Base-by-base conservation (phyloP, 2,329 filamentous ascomycete species). In the Pseudogymnoascus sp. region DNA sequence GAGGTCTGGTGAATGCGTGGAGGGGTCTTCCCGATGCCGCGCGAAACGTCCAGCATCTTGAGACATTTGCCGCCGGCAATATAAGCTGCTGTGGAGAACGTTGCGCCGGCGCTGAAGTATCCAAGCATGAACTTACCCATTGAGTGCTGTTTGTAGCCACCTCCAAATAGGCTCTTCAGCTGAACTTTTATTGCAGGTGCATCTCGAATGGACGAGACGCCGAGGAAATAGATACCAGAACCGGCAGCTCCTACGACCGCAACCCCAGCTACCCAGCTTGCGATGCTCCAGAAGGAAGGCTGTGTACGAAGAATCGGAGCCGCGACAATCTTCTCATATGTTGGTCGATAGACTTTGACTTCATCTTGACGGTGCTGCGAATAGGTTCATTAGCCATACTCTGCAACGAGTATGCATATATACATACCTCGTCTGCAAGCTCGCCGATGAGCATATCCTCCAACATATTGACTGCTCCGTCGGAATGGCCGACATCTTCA, bases 401-500 rank as follows among this genome's bases (percentile, higher is more conserved):
- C 19, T 33, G 10, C 8, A 33, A 12, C 24, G 10, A 19, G 33
- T 56, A 56, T 33, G 3, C 4, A 33, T 22, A 19, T 28, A 56
- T 33, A 75, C 77, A 37, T 78, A 85, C 82, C 74, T 77, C 70
- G 72, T 83, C 77, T 78, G 86, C 85, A 66, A 87, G 73, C 33
- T 68, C 78, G 59, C 83, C 84, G 67, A 85, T 76, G n/a, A 81
- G 73, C 66, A 86, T 73, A 64, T 79, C 80, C 2, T 83, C 79
- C 62, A 89, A 81, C 69, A 89, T 86, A 75, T 88, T 85, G 62
- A 86, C 82, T 63, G 86, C 86, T 75, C 89, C 86, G 74, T 91
- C 89, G 56, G 88, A 91, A 79, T 96, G 91, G 50, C 90, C 90
- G 38, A 91, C 89, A 71, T 93, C 89, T 77, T 95, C 90, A 71